Evolutionary conservation across 192 early-diverging fungal genomes (phyloP), one percentile per base, ranked within the genome.

Genomic region (Diversispora epigaea): DNA sequence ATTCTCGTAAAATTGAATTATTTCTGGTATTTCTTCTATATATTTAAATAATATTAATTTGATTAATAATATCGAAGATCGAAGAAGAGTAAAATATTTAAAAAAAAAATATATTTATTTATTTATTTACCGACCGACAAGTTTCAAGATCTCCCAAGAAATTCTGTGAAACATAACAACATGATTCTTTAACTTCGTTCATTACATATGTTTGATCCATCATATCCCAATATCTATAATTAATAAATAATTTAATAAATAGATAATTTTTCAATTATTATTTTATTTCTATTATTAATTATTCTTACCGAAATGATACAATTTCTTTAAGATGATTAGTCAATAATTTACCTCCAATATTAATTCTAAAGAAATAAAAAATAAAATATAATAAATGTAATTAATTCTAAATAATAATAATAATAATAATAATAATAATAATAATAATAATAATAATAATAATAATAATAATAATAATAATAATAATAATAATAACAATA

Each of bases 161-260:
- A 54, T 92, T 82, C 14, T 84, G 79, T 40, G 93, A 91, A 0
- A 95, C 86, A 82, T 87, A 94, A 75, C 94, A 94, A 76, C 92
- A 93, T 6, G 84, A 80, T 79, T 95, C 92, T 80, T 96, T 96
- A 71, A 93, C 88, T 21, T 91, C 84, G 71, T 91, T 92, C 64
- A 96, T 88, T n/a, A 96, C 82, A 67, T 86, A 91, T 0, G 93
- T 92, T 79, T 96, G 93, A 64, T 96, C 93, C 93, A 94, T 96
- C 94, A 96, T 96, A 74, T 96, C 90, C 88, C 91, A 96, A 73
- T 93, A 88, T 60, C 87, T 86, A 70, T 4, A 43, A 32, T 54
- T 73, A 10, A 44, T 39, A 55, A 55, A 40, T 41, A 68, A 63
- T 64, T 10, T 54, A 54, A 54, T 17, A 54, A 54, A 54, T 52